Base-by-base conservation (phyloP, 1,139 yeast species). In the Sugiyamaella neomexicana region DNA sequence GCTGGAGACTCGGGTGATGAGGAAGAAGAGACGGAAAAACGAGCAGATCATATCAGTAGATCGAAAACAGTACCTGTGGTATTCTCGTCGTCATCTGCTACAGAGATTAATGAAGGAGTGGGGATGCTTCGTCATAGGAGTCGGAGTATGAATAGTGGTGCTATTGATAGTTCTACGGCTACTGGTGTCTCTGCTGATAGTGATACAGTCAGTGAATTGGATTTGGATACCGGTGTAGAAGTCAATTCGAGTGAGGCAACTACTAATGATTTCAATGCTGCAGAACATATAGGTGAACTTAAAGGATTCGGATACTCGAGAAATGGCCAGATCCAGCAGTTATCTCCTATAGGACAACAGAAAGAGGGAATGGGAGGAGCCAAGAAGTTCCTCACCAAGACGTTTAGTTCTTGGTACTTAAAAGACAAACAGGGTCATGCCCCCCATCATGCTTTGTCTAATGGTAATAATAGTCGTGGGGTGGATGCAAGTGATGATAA, bases 331-430 rank as follows among this genome's bases (percentile, higher is more conserved):
- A 27, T 32, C 31, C 31, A 20, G 13, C 48, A 42, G 36, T 23
- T 13, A 27, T 7, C 20, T 9, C 34, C 37, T 2, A 2, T 13
- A 6, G n/a, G 16, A 1, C 37, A 32, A 31, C n/a, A n/a, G n/a
- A 44, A 44, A 13, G 48, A 44, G 12, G 39, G 31, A 2, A 16
- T 32, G 16, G 38, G 40, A 5, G 34, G 34, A 4, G 48, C 48
- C 5, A 44, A 44, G 15, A 44, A 44, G 40, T 44, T 44, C 12
- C 15, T 44, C 12, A 32, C 48, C 27, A 66, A 66, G 42, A 67
- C 63, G 41, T 66, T 69, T 69, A 61, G 69, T 27, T 56, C 57
- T 6, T 66, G 68, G 68, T 66, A 65, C 52, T 58, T 60, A n/a
- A 66, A 65, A 52, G 68, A 65, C 17, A 62, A 61, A 56, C 48